phyloP scores from a whole-genome alignment of 2,329 filamentous ascomycete genomes.

The Fusarium vanettenii region DNA sequence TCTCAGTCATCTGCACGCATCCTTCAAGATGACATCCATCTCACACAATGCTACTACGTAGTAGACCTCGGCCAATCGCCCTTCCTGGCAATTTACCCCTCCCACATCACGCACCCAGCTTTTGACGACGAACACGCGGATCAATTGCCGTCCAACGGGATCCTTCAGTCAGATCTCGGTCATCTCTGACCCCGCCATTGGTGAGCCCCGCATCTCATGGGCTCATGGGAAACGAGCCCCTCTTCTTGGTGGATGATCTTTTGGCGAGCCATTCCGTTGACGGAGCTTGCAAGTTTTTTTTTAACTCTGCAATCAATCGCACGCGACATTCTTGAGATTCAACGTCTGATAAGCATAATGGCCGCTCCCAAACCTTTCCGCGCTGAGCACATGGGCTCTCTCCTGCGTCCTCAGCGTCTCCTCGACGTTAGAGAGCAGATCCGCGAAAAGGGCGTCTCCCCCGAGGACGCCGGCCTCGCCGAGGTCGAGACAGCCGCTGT shows the following conservation, averaged over 20 bases:
- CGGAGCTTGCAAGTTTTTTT: not conserved
- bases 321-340: not conserved
- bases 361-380: slow-evolving; percentile 67
- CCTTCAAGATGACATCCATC: not conserved
- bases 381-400: slow-evolving; percentile 80
- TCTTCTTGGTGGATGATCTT: slow-evolving; percentile 8
- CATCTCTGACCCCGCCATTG: slow-evolving; percentile 20
- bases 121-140: slow-evolving; percentile 2
- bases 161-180: slow-evolving; percentile 18
- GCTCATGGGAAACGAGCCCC: slow-evolving; percentile 13
- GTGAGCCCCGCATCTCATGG: slow-evolving; percentile 23
- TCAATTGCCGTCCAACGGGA: not conserved
- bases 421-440: slow-evolving; percentile 47
- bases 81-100: slow-evolving; percentile 19
- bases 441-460: slow-evolving; percentile 53
- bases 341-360: slow-evolving; percentile 17
- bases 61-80: not conserved
- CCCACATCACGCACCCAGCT: not conserved
- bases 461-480: slow-evolving; percentile 65
- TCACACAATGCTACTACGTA: not conserved
- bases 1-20: not conserved
- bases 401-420: slow-evolving; percentile 71
- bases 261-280: not conserved
- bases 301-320: not conserved
- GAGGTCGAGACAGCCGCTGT: slow-evolving; percentile 68